Evolutionary conservation across 2,329 filamentous ascomycete genomes (phyloP).

Genomic region (Fusarium multiceps): DNA sequence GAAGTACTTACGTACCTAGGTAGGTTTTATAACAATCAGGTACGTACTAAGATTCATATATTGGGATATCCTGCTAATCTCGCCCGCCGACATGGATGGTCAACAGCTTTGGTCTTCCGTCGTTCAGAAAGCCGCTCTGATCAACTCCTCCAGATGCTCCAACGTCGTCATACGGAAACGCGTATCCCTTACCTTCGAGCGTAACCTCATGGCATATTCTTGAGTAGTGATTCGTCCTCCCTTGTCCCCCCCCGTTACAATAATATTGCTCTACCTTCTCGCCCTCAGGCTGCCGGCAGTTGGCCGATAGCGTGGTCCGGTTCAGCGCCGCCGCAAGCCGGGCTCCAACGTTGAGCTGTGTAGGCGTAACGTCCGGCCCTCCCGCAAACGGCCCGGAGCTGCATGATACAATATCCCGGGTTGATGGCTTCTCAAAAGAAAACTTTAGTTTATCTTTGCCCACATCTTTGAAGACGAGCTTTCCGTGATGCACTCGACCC

Average conservation of each 20-base stretch:
- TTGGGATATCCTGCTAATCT: neutral
- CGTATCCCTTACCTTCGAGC: conserved; percentile 71
- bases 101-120: conserved; percentile 64
- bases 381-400: conserved; percentile 65
- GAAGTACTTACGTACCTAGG: too few species aligned
- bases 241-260: conserved; percentile 49
- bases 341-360: conserved; percentile 73
- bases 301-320: conserved; percentile 72
- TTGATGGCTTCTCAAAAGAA: conserved; percentile 59
- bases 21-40: too few species aligned
- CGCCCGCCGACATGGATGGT: conserved; percentile 66
- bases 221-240: conserved; percentile 72
- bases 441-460: conserved; percentile 48
- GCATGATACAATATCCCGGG: conserved; percentile 64
- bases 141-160: conserved; percentile 64
- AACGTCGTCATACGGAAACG: conserved; percentile 79
- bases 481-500: conserved; percentile 55
- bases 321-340: conserved; percentile 82
- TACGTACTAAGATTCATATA: neutral
- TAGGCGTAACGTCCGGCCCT: conserved; percentile 53
- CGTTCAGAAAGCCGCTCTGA: conserved; percentile 71
- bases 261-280: conserved; percentile 66
- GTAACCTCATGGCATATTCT: conserved; percentile 72
- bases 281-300: conserved; percentile 63
- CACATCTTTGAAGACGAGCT: conserved; percentile 56